These are phyloP conservation scores for Toxicodendron radicans DNA, from an alignment of 345 rosid species.

Conservation along the genomic window DNA sequence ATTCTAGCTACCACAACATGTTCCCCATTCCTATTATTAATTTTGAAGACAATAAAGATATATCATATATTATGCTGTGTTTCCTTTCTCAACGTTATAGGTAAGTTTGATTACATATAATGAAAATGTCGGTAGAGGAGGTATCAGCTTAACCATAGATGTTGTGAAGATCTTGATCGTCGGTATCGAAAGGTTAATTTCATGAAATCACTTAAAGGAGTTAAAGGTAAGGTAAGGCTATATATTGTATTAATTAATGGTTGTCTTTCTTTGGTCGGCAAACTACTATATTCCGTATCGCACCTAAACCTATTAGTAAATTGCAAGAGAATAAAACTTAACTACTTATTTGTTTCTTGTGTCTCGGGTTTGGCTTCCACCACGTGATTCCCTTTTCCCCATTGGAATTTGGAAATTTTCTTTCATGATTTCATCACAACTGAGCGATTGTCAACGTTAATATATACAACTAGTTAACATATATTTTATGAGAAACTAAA, in stretches of 20 bases:
- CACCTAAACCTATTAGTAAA: background rate
- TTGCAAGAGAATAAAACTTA: background rate
- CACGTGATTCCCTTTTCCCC: background rate
- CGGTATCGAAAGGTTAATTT: slow-evolving; percentile 4
- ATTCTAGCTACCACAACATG: too few species aligned
- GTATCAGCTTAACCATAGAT: background rate
- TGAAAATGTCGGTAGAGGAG: background rate
- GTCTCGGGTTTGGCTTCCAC: background rate
- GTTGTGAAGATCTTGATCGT: background rate
- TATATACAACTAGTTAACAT: too few species aligned
- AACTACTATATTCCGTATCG: background rate
- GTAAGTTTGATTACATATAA: too few species aligned
- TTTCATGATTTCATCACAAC: too few species aligned
- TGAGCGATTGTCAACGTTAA: too few species aligned
- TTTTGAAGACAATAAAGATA: too few species aligned
- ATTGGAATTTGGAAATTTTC: too few species aligned
- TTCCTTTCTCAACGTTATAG: background rate
- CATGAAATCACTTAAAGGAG: background rate
- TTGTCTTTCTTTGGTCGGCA: background rate
- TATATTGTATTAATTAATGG: background rate
- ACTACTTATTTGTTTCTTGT: background rate
- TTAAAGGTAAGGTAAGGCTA: too few species aligned
- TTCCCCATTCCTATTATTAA: too few species aligned
- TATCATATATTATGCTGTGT: background rate
- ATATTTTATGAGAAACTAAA: too few species aligned